Base-by-base conservation (phyloP, 2,329 filamentous ascomycete genomes). In the Paradendryphiella salina region DNA sequence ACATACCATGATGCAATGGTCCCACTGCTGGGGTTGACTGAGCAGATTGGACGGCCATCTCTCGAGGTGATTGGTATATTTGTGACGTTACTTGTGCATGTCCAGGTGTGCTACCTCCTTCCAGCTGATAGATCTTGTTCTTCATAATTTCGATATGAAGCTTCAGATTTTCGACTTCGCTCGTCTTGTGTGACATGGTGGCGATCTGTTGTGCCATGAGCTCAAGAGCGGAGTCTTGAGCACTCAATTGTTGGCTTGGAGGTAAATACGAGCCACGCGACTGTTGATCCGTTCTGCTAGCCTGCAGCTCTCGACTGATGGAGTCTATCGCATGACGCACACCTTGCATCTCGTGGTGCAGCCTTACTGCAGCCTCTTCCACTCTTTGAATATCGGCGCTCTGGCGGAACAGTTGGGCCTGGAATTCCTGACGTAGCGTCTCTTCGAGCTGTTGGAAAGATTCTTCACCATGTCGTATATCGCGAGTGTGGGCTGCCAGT, bases 121-220 rank as follows among this genome's bases (percentile, higher is more conserved):
- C 73, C 13, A 76, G 56, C 9, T 67, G 66, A 43, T 70, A 66
- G 17, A 80, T 65, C 37, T 75, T 76, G 46, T 76, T 75, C 63
- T 77, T 78, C 64, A 80, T 67, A 10, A 80, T 73, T 41, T 79
- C 76, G 9, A 80, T 63, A 41, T 76, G 75, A 57, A 80, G 69
- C 54, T 74, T 77, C 37, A 80, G 53, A 4, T 66, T 72, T 44
- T 80, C 77, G 9, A 80, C 66, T 51, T 80, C 77, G 26, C 73
- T 76, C 7, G 73, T 72, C 59, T 77, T 77, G 38, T 69, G 70
- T 6, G 74, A 70, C 18, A 79, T 64, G 20, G 63, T 63, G 40
- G 69, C 63, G 2, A 79, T 61, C 51, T 76, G 75, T 15, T 66
- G 66, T 8, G 76, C 73, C 51, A 80, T 72, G 9, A 78, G 63